These are phyloP conservation scores for Penicillium parvum DNA, from an alignment of 495 filamentous ascomycete genomes.

Conservation along the genomic window DNA sequence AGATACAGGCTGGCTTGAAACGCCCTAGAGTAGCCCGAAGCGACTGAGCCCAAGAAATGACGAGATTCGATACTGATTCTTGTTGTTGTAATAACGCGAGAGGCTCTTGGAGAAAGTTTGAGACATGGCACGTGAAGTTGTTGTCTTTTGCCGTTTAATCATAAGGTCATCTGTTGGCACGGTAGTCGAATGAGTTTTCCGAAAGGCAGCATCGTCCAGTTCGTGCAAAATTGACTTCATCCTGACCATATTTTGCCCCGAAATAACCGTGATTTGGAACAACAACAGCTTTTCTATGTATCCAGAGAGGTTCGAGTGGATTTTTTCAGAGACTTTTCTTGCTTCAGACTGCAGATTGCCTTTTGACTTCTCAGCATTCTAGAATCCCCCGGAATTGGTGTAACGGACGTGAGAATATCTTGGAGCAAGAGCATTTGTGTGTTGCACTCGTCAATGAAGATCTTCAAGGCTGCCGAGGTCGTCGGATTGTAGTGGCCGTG, in stretches of 20 bases:
- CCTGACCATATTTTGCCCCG: background rate
- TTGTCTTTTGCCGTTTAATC: too few relatives aligned
- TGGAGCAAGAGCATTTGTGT: background rate
- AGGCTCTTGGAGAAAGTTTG: background rate
- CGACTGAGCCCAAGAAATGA: background rate
- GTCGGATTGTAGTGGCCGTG: background rate
- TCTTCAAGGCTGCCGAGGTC: background rate
- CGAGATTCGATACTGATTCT: background rate
- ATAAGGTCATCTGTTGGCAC: too few relatives aligned
- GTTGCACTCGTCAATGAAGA: background rate
- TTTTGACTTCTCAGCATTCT: background rate
- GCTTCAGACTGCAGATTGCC: background rate
- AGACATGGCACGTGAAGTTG: too few relatives aligned
- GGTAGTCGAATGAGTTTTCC: too few relatives aligned
- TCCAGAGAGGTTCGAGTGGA: background rate
- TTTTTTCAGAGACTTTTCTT: background rate
- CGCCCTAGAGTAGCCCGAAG: background rate
- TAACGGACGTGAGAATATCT: background rate
- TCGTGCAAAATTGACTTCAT: background rate
- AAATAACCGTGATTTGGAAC: background rate
- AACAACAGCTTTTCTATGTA: background rate
- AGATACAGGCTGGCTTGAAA: background rate
- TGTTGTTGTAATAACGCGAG: background rate
- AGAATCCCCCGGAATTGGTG: background rate
- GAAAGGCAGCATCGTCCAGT: background rate